Evolutionary conservation across 257 asterid species (phyloP).

Genomic region (Scutellaria galericulata): DNA sequence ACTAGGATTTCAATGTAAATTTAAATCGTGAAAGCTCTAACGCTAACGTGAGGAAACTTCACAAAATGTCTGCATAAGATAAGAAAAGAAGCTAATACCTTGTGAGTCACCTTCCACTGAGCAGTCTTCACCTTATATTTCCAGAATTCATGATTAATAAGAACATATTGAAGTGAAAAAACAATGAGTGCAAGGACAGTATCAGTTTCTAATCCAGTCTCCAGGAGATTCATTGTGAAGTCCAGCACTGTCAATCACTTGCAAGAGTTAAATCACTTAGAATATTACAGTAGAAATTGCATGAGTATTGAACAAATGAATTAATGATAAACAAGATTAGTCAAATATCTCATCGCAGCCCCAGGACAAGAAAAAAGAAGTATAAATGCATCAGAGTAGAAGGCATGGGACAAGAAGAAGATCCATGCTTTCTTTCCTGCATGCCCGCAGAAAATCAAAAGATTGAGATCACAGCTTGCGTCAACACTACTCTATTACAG

Average conservation of each 20-base stretch:
- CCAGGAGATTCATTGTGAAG: conserved; percentile 80
- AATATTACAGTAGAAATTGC: conserved; percentile 21
- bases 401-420: neutral
- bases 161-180: conserved; percentile 90
- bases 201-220: conserved; percentile 78
- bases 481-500: neutral
- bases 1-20: conserved; percentile 22
- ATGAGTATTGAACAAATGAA: neutral
- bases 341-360: conserved; percentile 17
- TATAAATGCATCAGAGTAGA: neutral
- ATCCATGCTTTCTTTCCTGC: neutral
- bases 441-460: neutral
- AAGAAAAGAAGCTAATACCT: conserved; percentile 57
- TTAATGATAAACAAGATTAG: conserved; percentile 16
- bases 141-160: conserved; percentile 93
- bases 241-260: conserved; percentile 70
- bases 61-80: conserved; percentile 5
- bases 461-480: conserved; percentile 2
- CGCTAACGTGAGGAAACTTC: conserved; percentile 16
- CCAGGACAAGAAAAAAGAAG: neutral
- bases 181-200: conserved; percentile 70
- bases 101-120: conserved; percentile 88
- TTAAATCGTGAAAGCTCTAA: neutral
- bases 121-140: conserved; percentile 75
- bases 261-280: conserved; percentile 24